phyloP scores from a whole-genome alignment of 208 protist species.

The Trypanosoma melophagium region DNA sequence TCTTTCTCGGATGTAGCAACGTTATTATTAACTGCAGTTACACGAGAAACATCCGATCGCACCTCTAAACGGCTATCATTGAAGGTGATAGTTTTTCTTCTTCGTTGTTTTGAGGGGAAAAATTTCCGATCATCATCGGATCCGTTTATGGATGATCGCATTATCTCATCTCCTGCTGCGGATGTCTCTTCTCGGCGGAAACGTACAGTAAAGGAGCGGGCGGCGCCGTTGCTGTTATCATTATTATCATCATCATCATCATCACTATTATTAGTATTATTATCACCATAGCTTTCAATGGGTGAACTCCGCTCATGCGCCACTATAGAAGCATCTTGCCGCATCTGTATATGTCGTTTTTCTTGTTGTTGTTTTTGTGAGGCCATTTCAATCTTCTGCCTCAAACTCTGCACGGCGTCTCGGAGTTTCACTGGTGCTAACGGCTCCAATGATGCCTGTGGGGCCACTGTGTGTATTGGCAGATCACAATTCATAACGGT shows the following conservation, averaged over 20 bases:
- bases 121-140: background rate
- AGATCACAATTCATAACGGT: constrained; percentile 9
- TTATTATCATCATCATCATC: background rate
- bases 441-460: background rate
- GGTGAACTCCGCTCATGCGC: background rate
- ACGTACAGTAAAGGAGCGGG: constrained; percentile 4
- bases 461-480: background rate
- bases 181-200: constrained; percentile 1
- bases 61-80: constrained; percentile 21
- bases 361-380: background rate
- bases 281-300: background rate
- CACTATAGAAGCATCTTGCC: too few species aligned
- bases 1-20: background rate
- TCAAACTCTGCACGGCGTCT: constrained; percentile 1
- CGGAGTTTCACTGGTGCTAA: constrained; percentile 11
- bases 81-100: constrained; percentile 28
- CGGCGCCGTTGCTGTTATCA: background rate
- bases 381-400: constrained; percentile 5
- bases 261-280: background rate
- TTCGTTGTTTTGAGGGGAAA: background rate
- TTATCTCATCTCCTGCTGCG: background rate
- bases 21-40: background rate
- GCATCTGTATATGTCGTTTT: background rate
- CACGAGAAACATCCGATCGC: background rate
- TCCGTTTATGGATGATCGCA: background rate